A percentile compares a stretch with the other conserved stretches of the same genome.
phyloP scores from a whole-genome alignment of 257 asterid genomes.

The Nicotiana undulata region DNA sequence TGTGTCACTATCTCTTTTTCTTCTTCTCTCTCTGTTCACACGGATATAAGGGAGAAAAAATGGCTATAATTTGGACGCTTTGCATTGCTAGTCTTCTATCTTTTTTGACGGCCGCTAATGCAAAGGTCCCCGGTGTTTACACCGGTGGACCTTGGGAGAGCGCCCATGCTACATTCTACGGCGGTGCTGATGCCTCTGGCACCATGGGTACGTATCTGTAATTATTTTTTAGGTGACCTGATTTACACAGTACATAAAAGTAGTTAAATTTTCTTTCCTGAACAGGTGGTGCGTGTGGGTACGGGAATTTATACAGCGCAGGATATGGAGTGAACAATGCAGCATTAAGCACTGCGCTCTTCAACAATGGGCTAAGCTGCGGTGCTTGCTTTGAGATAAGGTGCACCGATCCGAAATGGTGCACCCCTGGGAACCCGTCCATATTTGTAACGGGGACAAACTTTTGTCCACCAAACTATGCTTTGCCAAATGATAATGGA shows the following conservation, averaged over 20 bases:
- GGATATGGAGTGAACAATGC: slow-evolving; percentile 74
- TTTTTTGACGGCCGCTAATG: slow-evolving; percentile 11
- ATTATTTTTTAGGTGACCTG: background rate
- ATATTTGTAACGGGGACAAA: slow-evolving; percentile 30
- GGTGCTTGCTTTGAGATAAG: slow-evolving; percentile 79
- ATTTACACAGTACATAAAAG: background rate
- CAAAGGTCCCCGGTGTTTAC: slow-evolving; percentile 43
- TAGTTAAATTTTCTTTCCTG: background rate
- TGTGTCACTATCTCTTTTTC: background rate
- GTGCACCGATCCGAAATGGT: slow-evolving; percentile 45
- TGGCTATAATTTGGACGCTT: background rate
- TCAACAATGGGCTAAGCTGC: slow-evolving; percentile 61
- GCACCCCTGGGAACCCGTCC: slow-evolving; percentile 42
- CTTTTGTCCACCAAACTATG: slow-evolving; percentile 32
- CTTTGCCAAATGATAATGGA: slow-evolving; percentile 25
- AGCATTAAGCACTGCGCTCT: slow-evolving; percentile 75
- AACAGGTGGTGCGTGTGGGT: slow-evolving; percentile 88
- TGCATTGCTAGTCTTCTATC: background rate
- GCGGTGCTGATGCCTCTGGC: slow-evolving; percentile 64
- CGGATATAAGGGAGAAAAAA: background rate
- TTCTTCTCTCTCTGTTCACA: background rate
- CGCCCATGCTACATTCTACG: slow-evolving; percentile 68
- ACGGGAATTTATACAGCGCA: slow-evolving; percentile 64
- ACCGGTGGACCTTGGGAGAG: slow-evolving; percentile 38
- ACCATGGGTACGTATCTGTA: slow-evolving; percentile 44